Conservation (phyloP, 352 stramenopile genomes). For the Phytopythium sindhum region DNA sequence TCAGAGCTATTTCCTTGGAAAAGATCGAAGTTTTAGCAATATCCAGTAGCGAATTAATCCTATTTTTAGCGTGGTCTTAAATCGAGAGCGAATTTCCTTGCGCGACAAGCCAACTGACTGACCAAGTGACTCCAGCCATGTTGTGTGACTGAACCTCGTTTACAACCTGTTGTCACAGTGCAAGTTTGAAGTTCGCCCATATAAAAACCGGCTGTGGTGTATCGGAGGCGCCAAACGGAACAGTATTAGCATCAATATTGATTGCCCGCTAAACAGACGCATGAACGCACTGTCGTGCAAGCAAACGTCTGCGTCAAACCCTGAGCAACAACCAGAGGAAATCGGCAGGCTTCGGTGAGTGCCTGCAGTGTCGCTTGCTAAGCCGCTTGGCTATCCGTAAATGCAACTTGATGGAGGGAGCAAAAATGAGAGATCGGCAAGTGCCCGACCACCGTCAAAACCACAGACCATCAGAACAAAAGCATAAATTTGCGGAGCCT, state of each 20-base stretch:
- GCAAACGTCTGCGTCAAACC: not conserved
- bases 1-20: no score
- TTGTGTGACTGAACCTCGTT: not conserved
- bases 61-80: no score
- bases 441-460: not conserved
- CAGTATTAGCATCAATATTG: constrained; percentile 1
- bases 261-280: constrained; percentile 1
- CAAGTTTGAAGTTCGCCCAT: constrained; percentile 1
- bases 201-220: not conserved
- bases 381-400: not conserved
- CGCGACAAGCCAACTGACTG: not conserved
- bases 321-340: not conserved
- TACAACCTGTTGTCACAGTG: not conserved
- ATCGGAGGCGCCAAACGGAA: not conserved
- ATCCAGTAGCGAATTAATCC: no score
- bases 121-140: not conserved
- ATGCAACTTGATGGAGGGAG: not conserved
- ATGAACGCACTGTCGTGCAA: not conserved
- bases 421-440: not conserved
- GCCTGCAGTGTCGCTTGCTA: not conserved
- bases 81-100: no score
- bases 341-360: not conserved
- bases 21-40: no score
- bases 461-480: not conserved
- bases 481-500: no score